phyloP scores from a whole-genome alignment of 2,329 filamentous ascomycete genomes.

The Talaromyces funiculosus region DNA sequence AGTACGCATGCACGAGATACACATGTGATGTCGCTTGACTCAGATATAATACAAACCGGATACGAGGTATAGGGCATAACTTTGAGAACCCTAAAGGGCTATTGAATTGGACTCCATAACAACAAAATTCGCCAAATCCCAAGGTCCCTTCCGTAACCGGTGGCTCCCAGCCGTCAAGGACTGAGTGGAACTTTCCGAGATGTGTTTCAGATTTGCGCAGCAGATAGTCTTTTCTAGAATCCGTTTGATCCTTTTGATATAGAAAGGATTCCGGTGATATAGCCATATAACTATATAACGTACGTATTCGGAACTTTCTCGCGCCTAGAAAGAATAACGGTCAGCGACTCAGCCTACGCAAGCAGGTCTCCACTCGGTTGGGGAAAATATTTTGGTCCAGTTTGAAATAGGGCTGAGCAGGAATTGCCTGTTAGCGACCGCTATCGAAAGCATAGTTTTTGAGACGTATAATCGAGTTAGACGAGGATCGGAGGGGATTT shows the following conservation, averaged over 20 bases:
- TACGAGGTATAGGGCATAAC: background rate
- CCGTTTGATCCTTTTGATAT: background rate
- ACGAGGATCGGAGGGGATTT: background rate
- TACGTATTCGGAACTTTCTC: background rate
- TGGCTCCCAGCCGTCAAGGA: background rate
- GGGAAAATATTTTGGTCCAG: background rate
- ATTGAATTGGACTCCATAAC: background rate
- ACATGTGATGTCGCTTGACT: background rate
- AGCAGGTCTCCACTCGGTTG: background rate
- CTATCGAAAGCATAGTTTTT: background rate
- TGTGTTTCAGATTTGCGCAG: background rate
- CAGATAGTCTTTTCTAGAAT: background rate
- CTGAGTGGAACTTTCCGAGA: background rate
- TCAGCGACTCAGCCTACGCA: background rate
- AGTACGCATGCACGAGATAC: background rate
- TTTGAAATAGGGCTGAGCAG: constrained; percentile 3
- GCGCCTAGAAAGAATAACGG: background rate
- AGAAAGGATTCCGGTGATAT: background rate
- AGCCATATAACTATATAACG: background rate
- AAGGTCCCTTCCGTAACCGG: background rate
- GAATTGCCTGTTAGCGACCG: background rate
- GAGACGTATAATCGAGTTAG: background rate
- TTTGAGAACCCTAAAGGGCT: background rate
- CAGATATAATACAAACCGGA: background rate
- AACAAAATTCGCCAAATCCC: background rate